Conservation (phyloP, 1,139 yeast species). For the Sugiyamaella novakii region DNA sequence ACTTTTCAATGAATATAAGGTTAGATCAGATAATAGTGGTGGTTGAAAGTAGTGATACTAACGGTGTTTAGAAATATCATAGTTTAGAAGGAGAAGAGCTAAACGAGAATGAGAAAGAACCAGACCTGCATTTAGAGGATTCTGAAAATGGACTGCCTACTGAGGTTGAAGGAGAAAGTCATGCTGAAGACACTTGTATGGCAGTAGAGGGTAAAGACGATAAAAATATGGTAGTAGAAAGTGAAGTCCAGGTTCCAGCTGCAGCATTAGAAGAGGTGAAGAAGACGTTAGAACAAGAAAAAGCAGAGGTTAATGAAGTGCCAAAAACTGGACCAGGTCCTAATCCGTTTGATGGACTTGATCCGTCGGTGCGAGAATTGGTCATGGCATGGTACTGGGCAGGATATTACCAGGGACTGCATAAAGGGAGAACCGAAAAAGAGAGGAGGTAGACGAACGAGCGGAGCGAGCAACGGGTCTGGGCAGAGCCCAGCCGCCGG, state of each 20-base stretch:
- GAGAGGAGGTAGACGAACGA: neutral
- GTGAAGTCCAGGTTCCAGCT: neutral
- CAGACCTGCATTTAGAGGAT: neutral
- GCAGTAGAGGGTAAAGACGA: neutral
- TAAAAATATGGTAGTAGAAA: neutral
- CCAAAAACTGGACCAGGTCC: conserved; percentile 2
- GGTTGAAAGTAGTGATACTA: neutral
- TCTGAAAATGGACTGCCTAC: neutral
- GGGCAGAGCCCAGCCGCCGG: conserved; percentile 7
- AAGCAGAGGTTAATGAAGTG: neutral
- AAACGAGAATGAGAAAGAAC: conserved; percentile 7
- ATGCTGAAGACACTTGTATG: neutral
- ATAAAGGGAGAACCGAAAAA: conserved; percentile 29
- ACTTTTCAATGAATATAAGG: conserved; percentile 35
- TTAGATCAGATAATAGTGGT: conserved; percentile 7
- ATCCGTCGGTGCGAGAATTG: conserved; percentile 32
- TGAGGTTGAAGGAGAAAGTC: neutral
- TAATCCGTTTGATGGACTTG: conserved; percentile 28
- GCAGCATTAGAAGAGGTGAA: neutral
- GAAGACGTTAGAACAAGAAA: neutral
- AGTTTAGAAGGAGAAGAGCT: conserved; percentile 18
- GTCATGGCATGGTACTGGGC: conserved; percentile 42
- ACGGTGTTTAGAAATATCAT: conserved; percentile 28
- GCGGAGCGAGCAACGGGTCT: conserved; percentile 3
- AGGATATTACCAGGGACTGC: conserved; percentile 38